Conservation (phyloP, 257 asterid genomes). For the Solanum corneliomulleri region DNA sequence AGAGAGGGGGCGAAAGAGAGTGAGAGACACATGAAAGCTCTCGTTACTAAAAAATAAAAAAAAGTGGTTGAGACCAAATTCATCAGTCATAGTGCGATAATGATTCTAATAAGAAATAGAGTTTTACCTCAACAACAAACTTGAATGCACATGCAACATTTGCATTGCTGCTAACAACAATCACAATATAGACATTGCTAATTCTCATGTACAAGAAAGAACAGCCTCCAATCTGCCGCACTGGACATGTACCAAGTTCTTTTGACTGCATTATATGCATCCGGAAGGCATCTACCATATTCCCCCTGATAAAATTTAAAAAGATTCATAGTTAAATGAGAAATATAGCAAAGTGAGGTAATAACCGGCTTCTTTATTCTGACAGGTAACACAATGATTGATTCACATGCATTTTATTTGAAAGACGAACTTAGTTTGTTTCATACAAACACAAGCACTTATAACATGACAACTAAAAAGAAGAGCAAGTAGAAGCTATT, state of each 20-base stretch:
- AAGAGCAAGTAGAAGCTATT: neutral
- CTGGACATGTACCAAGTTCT: slow-evolving; percentile 99
- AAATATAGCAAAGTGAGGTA: neutral
- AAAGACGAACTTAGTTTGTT: neutral
- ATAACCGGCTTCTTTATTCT: neutral
- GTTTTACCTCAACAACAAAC: slow-evolving; percentile 92
- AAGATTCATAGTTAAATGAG: neutral
- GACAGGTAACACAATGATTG: neutral
- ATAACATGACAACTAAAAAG: neutral
- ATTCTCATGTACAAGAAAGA: slow-evolving; percentile 98
- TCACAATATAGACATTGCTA: slow-evolving; percentile 94
- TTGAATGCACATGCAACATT: slow-evolving; percentile 98
- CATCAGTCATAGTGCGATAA: neutral
- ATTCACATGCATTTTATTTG: neutral
- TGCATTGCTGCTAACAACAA: slow-evolving; percentile 98
- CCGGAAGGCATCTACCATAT: slow-evolving; percentile 99
- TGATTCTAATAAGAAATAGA: neutral
- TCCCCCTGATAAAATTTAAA: slow-evolving; percentile 49
- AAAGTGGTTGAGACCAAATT: neutral
- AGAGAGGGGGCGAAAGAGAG: neutral
- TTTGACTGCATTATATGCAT: slow-evolving; percentile 97
- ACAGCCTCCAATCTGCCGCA: slow-evolving; percentile 98
- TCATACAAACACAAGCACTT: neutral
- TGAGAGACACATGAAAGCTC: neutral
- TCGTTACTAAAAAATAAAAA: neutral